Evolutionary conservation across 257 asterid genomes (phyloP).

Genomic region (Handroanthus guayacan): DNA sequence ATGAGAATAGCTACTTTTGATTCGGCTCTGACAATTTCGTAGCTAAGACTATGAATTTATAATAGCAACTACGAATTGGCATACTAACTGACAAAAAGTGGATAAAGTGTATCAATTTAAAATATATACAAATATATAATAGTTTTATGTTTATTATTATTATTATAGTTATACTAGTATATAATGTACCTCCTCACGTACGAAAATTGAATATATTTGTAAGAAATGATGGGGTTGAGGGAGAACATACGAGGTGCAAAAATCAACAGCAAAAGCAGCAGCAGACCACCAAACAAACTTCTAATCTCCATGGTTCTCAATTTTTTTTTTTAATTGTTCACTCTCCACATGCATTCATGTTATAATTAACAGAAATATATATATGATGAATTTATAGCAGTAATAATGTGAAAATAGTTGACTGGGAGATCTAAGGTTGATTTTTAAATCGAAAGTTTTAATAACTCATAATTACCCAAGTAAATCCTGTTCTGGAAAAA

Average conservation of each 20-base stretch:
- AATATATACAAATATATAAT: too few species aligned
- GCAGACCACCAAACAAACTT: slow-evolving; percentile 5
- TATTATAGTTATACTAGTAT: too few species aligned
- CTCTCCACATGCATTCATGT: too few species aligned
- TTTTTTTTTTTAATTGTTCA: not conserved
- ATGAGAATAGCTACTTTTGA: too few species aligned
- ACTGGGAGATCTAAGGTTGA: not conserved
- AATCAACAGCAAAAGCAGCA: slow-evolving; percentile 5
- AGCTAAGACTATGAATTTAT: too few species aligned
- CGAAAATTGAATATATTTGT: not conserved
- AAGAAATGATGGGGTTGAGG: not conserved
- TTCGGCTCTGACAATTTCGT: too few species aligned
- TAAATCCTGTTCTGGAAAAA: not conserved
- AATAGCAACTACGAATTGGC: too few species aligned
- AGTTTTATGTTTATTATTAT: too few species aligned
- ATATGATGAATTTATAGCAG: not conserved
- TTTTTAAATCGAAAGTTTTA: not conserved
- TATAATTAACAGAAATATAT: not conserved
- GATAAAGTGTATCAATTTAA: too few species aligned
- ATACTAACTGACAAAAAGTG: too few species aligned
- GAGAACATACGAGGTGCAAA: slow-evolving; percentile 31
- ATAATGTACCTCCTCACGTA: too few species aligned
- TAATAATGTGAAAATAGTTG: not conserved
- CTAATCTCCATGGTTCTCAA: slow-evolving; percentile 21
- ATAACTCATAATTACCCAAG: not conserved